A percentile compares a stretch with the other conserved stretches of the same genome.
Evolutionary conservation across 176 grass and related monocot species (phyloP).

Genomic region (Triticum timopheevii): DNA sequence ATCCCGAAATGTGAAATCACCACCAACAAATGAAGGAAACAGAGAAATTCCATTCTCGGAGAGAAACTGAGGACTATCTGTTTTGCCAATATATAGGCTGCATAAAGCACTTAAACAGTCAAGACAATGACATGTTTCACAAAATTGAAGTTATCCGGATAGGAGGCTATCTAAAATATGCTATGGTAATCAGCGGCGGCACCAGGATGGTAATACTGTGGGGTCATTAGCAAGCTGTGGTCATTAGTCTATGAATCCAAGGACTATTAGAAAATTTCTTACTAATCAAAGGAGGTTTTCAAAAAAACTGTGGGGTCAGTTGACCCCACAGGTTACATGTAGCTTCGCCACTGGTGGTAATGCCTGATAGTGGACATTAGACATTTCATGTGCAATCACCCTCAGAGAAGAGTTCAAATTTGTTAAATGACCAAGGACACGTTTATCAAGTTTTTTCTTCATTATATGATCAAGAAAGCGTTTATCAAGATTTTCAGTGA

Average conservation of each 20-base stretch:
- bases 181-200: neutral
- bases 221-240: no score
- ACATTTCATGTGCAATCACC: neutral
- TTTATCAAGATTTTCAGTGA: slow-evolving; percentile 5
- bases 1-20: neutral
- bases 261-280: no score
- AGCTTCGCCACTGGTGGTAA: neutral
- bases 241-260: no score
- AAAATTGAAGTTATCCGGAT: neutral
- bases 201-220: no score
- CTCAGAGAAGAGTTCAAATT: neutral
- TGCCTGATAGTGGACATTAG: neutral
- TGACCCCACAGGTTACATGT: no score
- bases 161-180: neutral
- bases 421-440: neutral
- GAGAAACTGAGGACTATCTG: neutral
- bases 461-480: neutral
- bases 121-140: slow-evolving; percentile 4
- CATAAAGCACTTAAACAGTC: neutral
- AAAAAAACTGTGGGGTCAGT: no score
- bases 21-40: neutral
- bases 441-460: slow-evolving; percentile 6
- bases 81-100: neutral
- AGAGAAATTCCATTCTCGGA: neutral
- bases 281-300: no score